A percentile compares a stretch with the other conserved stretches of the same genome.
These are phyloP conservation scores for Quercus gilva DNA, from an alignment of 306 rosid genomes.

Conservation along the genomic window DNA sequence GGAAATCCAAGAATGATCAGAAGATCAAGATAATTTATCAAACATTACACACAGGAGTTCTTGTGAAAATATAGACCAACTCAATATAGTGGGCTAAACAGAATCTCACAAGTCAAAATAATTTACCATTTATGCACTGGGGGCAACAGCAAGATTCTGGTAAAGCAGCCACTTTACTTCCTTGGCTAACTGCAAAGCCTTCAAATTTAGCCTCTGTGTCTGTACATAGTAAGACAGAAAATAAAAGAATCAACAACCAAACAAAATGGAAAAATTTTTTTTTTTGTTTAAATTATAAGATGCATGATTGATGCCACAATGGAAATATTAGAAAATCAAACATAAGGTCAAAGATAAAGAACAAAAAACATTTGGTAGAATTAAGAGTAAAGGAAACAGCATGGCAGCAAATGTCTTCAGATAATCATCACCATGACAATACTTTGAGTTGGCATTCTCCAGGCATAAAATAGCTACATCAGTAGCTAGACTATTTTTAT, in stretches of 20 bases:
- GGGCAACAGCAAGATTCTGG: conserved; percentile 44
- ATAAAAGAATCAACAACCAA: conserved; percentile 15
- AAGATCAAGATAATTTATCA: background rate
- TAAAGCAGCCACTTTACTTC: conserved; percentile 71
- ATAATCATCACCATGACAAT: conserved; percentile 30
- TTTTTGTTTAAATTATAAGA: background rate
- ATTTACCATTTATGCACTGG: conserved; percentile 46
- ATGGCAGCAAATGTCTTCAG: conserved; percentile 46
- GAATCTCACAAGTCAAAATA: conserved; percentile 3
- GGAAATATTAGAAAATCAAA: conserved; percentile 1
- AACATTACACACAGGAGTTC: background rate
- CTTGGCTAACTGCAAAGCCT: conserved; percentile 61
- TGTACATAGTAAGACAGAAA: conserved; percentile 27
- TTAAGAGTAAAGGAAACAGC: conserved; percentile 74
- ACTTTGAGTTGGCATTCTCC: conserved; percentile 42
- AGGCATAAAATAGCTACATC: conserved; percentile 68
- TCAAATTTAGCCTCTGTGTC: conserved; percentile 69
- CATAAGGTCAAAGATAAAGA: conserved; percentile 10
- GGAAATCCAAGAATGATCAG: background rate
- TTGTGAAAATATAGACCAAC: background rate
- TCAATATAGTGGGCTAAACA: conserved; percentile 11
- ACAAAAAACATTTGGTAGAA: conserved; percentile 66
- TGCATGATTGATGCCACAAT: background rate
- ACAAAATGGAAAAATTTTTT: background rate
- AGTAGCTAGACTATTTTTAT: conserved; percentile 41